Conservation (phyloP, 1,284 basidiomycete species). For the Malassezia brasiliensis region DNA sequence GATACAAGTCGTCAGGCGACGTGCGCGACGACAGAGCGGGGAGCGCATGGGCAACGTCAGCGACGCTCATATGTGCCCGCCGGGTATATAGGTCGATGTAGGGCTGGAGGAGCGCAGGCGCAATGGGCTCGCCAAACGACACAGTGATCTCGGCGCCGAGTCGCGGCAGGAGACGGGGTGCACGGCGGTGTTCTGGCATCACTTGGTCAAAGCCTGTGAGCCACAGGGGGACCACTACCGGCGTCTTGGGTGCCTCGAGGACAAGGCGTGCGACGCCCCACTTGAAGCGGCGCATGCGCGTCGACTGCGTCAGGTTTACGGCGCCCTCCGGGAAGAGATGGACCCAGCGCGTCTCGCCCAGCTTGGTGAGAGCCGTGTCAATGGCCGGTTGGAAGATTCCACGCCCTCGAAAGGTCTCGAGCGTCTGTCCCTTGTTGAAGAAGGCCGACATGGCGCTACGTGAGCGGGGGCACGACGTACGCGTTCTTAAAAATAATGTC, state of each 20-base stretch:
- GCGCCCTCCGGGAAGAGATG: conserved; percentile 91
- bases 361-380: conserved; percentile 65
- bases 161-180: conserved; percentile 33
- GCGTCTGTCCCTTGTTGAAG: conserved; percentile 80
- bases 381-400: conserved; percentile 85
- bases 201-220: conserved; percentile 55
- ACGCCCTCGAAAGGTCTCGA: conserved; percentile 79
- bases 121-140: conserved; percentile 35
- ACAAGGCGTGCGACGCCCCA: conserved; percentile 75
- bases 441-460: conserved; percentile 55
- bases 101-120: background rate
- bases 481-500: conserved; percentile 92
- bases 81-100: background rate
- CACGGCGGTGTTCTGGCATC: conserved; percentile 41
- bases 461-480: background rate
- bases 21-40: background rate
- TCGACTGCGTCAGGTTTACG: conserved; percentile 60
- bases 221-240: conserved; percentile 88
- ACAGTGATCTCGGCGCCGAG: conserved; percentile 32
- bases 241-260: conserved; percentile 46
- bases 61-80: background rate
- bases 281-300: conserved; percentile 70
- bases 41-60: background rate
- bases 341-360: conserved; percentile 78
- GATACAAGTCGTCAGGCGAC: conserved; percentile 1